Evolutionary conservation across 208 protist species (phyloP), one percentile per base, ranked within the genome.

Genomic region (Balamuthia mandrillaris): DNA sequence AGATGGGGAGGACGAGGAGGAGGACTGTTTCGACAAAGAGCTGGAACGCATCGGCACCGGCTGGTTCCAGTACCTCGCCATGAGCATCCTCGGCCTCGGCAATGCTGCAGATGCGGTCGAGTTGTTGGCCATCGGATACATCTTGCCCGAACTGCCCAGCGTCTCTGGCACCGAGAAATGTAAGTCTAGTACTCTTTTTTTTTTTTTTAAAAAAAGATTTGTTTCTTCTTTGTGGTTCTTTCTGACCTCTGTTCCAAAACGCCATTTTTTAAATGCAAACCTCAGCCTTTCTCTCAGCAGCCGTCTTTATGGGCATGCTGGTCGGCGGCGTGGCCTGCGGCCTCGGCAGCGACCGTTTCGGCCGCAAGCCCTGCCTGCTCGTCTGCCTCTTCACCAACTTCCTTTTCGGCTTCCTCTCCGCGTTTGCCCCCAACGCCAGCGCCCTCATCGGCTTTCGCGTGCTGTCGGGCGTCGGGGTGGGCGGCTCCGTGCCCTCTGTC

Each of bases 41-140:
- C 35, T 60, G 14, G 72, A 81, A 31, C 72, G 44, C 72, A 60
- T 60, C n/a, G 72, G 51, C 3, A 81, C 41, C 72, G 47, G 44
- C 27, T 81, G 47, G 47, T 60, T 60, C 33, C 47, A 86, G 47
- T 63, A 65, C 24, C 9, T 33, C 56, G 78, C 84, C 9, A 44
- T 85, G 9, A 45, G 56, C 2, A 7, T 79, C 0, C 78, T 87
- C 33, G 84, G 84, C 3, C 5, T 87, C 44, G 70, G 72, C 56
- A 87, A 87, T 27, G 84, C 84, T 14, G 5, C 84, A 3, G 84
- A 87, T 24, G 61, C 68, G 14, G 41, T 79, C 2, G 84, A 87
- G 45, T 75, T 87, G 74, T 33, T 87, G 51, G 70, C 77, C 37
- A 87, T 87, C 41, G 37, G 51, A n/a, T 87, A 83, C 70, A 87